A percentile compares a stretch with the other conserved stretches of the same genome.
Evolutionary conservation across 192 early-diverging fungal genomes (phyloP).

Genomic region (Bifiguratus adelaidae): DNA sequence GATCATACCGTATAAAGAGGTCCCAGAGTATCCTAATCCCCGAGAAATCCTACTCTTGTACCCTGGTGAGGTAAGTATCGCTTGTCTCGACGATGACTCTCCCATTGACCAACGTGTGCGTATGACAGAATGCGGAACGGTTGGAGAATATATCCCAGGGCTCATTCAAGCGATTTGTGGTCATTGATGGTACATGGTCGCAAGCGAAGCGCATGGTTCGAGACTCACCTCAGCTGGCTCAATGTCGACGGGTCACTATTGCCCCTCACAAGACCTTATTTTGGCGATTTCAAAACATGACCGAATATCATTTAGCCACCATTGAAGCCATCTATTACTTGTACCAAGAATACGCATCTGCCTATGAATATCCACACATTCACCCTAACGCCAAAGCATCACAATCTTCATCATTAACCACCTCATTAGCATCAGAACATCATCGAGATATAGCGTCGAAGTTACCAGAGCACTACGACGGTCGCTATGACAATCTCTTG

Average conservation of each 20-base stretch:
- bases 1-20: constrained; percentile 41
- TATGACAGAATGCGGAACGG: constrained; percentile 58
- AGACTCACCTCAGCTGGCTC: constrained; percentile 26
- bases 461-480: constrained; percentile 34
- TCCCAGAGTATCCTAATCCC: constrained; percentile 50
- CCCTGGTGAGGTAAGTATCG: constrained; percentile 59
- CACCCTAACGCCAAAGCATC: neutral
- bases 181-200: constrained; percentile 95
- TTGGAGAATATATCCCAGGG: constrained; percentile 52
- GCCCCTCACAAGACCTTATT: constrained; percentile 70
- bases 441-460: neutral
- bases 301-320: constrained; percentile 71
- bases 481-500: constrained; percentile 80
- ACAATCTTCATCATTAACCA: neutral
- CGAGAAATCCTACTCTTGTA: constrained; percentile 66
- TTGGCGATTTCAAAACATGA: constrained; percentile 82
- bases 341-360: constrained; percentile 66
- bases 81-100: neutral
- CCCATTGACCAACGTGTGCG: neutral
- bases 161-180: constrained; percentile 65
- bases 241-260: constrained; percentile 51
- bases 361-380: constrained; percentile 27
- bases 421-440: too few relatives aligned
- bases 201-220: constrained; percentile 62
- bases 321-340: constrained; percentile 96